Conservation (phyloP, 768 basidiomycete genomes). For the Fibroporia radiculosa region DNA sequence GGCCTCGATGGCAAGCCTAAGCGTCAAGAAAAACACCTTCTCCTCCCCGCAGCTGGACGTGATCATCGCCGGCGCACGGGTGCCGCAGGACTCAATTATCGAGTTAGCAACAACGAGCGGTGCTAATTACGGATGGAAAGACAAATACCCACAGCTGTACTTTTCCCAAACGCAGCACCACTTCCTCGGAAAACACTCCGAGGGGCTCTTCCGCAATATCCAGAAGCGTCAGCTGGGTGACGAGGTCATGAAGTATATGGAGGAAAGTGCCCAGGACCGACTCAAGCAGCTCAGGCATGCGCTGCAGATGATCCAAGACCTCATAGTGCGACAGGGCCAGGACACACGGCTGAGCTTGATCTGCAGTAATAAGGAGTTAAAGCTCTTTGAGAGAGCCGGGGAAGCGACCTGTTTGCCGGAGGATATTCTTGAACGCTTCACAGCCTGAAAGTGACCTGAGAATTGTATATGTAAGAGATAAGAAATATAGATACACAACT, state of each 20-base stretch:
- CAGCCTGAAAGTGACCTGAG: too few species aligned
- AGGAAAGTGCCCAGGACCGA: constrained; percentile 20
- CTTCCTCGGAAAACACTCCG: constrained; percentile 49
- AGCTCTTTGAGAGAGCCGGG: constrained; percentile 41
- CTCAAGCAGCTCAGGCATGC: constrained; percentile 24
- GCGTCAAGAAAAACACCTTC: background rate
- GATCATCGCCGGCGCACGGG: constrained; percentile 20
- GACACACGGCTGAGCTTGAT: constrained; percentile 50
- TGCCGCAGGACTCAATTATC: constrained; percentile 28
- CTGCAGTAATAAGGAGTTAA: constrained; percentile 33
- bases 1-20: constrained; percentile 15
- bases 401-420: constrained; percentile 39
- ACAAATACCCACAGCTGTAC: constrained; percentile 57
- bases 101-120: constrained; percentile 21
- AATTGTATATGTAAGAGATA: too few species aligned
- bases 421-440: constrained; percentile 26
- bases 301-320: constrained; percentile 32
- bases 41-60: constrained; percentile 13
- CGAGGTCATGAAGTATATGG: constrained; percentile 15
- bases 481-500: too few species aligned
- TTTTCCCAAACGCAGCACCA: constrained; percentile 61
- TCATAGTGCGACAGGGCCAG: constrained; percentile 45
- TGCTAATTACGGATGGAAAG: constrained; percentile 40
- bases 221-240: constrained; percentile 32
- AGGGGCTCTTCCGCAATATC: constrained; percentile 44